Base-by-base conservation (phyloP, 768 basidiomycete genomes). In the Rhodosporidiobolus odoratus region DNA sequence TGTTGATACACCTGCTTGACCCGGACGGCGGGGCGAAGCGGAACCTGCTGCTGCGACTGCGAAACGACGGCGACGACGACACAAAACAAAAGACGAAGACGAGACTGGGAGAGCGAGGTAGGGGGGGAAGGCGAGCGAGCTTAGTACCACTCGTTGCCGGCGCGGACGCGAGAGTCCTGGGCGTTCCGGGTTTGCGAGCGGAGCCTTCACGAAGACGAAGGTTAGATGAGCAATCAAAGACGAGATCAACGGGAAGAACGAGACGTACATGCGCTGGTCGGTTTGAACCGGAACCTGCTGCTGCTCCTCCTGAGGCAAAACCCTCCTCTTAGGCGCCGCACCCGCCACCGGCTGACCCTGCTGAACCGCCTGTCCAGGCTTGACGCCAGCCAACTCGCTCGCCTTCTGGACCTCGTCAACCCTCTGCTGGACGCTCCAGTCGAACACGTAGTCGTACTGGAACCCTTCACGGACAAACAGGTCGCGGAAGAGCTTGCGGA, bases 371-470 rank as follows among this genome's bases (percentile, higher is more conserved):
- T 58, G 40, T 21, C 21, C 21, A 12, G 43, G n/a, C 60, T 48
- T 61, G 52, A 56, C 38, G 71, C 41, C 59, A 60, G 47, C 50
- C 32, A 27, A 9, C 27, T 43, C 58, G 38, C 50, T 27, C 53
- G 27, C 30, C 65, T 66, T 68, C 41, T 62, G 58, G 48, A 54
- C 68, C 45, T 71, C 76, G 48, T 71, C 74, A 60, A 65, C 63
- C 48, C 78, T 71, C 64, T 77, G 85, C 80, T 92, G 91, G 66
- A 94, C 90, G 76, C 88, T 90, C 62, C 96, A 99, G 81, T 99
- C 96, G 77, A 99, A 99, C 78, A 98, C 92, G 77, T 98, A 99
- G 81, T 99, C 96, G 80, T 99, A 99, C 83, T 97, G 93, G 84
- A 91, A 97, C 64, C 94, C 92, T 79, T 83, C 82, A 57, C 82